Evolutionary conservation across 768 basidiomycete genomes (phyloP), one percentile per base, ranked within the genome.

Genomic region (Russula earlei): DNA sequence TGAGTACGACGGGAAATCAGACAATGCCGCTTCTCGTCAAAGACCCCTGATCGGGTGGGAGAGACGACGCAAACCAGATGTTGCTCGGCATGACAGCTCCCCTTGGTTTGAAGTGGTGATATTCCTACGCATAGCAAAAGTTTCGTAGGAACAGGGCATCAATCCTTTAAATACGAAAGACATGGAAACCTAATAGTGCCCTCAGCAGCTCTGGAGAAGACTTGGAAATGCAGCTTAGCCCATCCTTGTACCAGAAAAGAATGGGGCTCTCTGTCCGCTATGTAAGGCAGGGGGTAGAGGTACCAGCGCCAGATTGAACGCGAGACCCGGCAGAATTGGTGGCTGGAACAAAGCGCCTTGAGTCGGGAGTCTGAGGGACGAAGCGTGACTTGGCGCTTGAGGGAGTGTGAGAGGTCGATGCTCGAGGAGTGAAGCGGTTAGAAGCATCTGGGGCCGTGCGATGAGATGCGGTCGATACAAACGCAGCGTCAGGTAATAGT

Each of bases 221-320:
- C 33, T 41, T 20, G 22, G 25, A 31, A 22, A 11, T 5, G 14
- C 33, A 36, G 27, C 20, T 55, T 67, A 25, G 64, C 68, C 36
- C 68, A 57, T 37, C 43, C 43, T 47, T 37, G 61, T 51, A 24
- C 71, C 69, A 27, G 73, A 74, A 36, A 77, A 64, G 65, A 85
- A 85, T 40, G 81, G 78, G 58, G 72, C 70, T 62, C 82, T 74
- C 56, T 85, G 82, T 50, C 69, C 52, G 24, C 36, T 52, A 22
- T 49, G 54, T 19, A 43, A 12, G 14, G 31, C n/a, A 17, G 46
- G 46, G 41, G 62, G n/a, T n/a, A n/a, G n/a, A 31, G 12, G 54
- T 61, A 8, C 54, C 43, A 11, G 65, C 37, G 19, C 66, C 62
- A 45, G 65, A 61, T 15, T 53, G 54, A 12, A 44, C 50, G 9